Evolutionary conservation across 2,329 filamentous ascomycete species (phyloP), one percentile per base, ranked within the genome.

Genomic region (Lecanosticta acicola): DNA sequence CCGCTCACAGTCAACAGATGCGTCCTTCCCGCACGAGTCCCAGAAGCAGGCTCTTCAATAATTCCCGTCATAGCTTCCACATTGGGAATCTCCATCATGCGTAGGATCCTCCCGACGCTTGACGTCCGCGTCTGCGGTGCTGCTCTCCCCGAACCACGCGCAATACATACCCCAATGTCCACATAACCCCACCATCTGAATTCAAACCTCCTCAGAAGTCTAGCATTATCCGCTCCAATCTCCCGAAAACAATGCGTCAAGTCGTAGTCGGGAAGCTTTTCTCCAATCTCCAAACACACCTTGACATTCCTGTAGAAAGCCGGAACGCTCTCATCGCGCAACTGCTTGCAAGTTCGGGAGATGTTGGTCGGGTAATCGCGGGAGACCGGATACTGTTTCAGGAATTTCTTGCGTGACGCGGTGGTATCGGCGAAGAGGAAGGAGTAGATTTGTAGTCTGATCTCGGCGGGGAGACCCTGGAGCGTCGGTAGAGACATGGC

Each of bases 151-250:
- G n/a, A n/a, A n/a, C n/a, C n/a, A n/a, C n/a, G n/a, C n/a, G n/a
- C n/a, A n/a, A n/a, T n/a, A n/a, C n/a, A n/a, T n/a, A n/a, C n/a
- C n/a, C 8, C 46, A 39, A 55, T 50, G 11, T 55, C 53, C 32
- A 46, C 41, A 21, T 55, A 55, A 19, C 50, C 46, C 13, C 43
- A 41, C 50, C 50, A 55, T 2, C 53, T 48, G 17, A 55, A 26
- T 16, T 47, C 36, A 14, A 53, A 51, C 14, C 48, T 45, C 9
- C 43, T 40, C 3, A 55, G n/a, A 1, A 54, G 46, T 24, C 34
- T 32, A 10, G 36, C 45, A 19, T 49, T 48, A 14, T 21, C 11
- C 2, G 48, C 44, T 10, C 53, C 53, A 13, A 52, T 47, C 3
- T 38, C 14, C 3, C 50, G 26, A 3, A 56, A 41, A 49, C 51